Evolutionary conservation across 345 rosid species (phyloP).

Genomic region (Rubroshorea leprosula): DNA sequence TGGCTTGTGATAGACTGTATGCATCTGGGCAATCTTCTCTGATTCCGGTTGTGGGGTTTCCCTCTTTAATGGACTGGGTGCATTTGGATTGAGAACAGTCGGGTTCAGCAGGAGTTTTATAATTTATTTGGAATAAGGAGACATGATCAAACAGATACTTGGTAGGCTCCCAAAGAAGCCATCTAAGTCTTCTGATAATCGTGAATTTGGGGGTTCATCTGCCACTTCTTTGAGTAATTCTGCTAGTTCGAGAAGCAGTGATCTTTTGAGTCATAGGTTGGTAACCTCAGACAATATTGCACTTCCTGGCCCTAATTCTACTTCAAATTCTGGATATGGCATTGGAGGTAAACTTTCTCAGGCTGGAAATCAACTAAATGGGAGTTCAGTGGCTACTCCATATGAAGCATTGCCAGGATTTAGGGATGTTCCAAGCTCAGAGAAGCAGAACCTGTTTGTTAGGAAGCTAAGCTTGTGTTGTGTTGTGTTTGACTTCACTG

Average conservation of each 20-base stretch:
- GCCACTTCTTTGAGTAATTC: not conserved
- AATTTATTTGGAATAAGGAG: not conserved
- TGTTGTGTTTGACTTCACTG: not conserved
- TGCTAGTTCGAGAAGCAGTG: not conserved
- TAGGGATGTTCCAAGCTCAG: not conserved
- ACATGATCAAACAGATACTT: not conserved
- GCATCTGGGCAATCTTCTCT: not conserved
- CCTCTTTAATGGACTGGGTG: constrained; percentile 3
- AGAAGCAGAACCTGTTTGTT: not conserved
- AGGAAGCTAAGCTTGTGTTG: not conserved
- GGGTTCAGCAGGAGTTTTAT: constrained; percentile 6
- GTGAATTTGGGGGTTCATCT: not conserved
- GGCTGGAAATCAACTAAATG: too few relatives aligned
- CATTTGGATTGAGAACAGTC: not conserved
- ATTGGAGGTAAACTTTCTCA: not conserved
- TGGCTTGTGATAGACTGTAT: not conserved
- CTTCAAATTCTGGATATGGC: not conserved
- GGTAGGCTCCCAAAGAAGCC: not conserved
- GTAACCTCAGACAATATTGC: not conserved
- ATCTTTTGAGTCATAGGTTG: not conserved
- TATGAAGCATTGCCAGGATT: not conserved
- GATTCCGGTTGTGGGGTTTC: constrained; percentile 1
- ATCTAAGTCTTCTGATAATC: not conserved
- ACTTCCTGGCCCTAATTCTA: not conserved
- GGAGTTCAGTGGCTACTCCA: not conserved